A percentile compares a stretch with the other conserved stretches of the same genome.
Conservation (phyloP, 768 basidiomycete species). For the Mycena rosella region DNA sequence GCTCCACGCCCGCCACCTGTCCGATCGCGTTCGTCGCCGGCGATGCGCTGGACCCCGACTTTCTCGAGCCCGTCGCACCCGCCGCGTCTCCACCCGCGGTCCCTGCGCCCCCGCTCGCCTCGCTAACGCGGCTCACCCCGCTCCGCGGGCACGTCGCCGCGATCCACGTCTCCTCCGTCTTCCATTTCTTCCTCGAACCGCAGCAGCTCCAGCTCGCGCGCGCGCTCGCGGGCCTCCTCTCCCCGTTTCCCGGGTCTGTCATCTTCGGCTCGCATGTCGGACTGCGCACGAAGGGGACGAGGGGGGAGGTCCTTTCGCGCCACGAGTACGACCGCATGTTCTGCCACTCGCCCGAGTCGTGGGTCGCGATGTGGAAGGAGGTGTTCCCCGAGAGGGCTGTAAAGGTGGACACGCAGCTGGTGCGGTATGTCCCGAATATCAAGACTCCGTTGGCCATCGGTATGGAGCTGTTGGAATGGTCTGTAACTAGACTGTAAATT, state of each 20-base stretch:
- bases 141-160: slow-evolving; percentile 62
- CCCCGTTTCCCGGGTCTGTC: slow-evolving; percentile 49
- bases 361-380: slow-evolving; percentile 50
- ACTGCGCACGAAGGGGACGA: slow-evolving; percentile 47
- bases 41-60: slow-evolving; percentile 61
- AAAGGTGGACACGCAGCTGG: slow-evolving; percentile 42
- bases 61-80: slow-evolving; percentile 53
- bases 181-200: slow-evolving; percentile 53
- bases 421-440: not conserved
- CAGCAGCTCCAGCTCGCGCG: slow-evolving; percentile 47
- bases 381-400: slow-evolving; percentile 49
- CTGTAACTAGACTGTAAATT: slow-evolving; percentile 29
- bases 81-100: slow-evolving; percentile 36
- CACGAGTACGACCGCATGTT: slow-evolving; percentile 47
- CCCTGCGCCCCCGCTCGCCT: slow-evolving; percentile 40
- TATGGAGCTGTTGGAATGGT: slow-evolving; percentile 27
- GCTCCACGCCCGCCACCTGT: slow-evolving; percentile 62
- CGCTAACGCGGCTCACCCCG: slow-evolving; percentile 57
- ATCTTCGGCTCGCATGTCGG: slow-evolving; percentile 56
- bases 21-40: slow-evolving; percentile 69
- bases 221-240: slow-evolving; percentile 48
- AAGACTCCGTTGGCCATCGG: not conserved
- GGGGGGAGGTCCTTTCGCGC: slow-evolving; percentile 10
- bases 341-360: slow-evolving; percentile 55
- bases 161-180: slow-evolving; percentile 56